A percentile compares a stretch with the other conserved stretches of the same genome.
Conservation (phyloP, 2,329 filamentous ascomycete genomes). For the Talaromyces sp. region DNA sequence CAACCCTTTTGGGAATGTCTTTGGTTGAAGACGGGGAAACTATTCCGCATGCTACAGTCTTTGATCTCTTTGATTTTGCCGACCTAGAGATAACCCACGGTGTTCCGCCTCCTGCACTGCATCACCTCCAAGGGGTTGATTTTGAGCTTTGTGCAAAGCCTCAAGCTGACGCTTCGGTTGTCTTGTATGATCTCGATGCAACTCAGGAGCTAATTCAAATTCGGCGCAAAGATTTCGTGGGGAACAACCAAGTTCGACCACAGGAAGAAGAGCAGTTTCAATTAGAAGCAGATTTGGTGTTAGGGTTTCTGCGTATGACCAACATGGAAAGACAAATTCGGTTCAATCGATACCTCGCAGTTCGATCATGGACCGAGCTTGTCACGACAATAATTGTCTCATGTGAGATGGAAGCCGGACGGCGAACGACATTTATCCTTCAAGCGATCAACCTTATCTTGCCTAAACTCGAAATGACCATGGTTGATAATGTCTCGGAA, state of each 20-base stretch:
- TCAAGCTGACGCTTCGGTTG: slow-evolving; percentile 45
- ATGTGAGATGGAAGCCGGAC: slow-evolving; percentile 69
- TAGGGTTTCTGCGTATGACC: slow-evolving; percentile 32
- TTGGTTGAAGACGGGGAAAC: slow-evolving; percentile 61
- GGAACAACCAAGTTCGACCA: slow-evolving; percentile 39
- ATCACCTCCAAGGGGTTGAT: slow-evolving; percentile 61
- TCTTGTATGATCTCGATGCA: slow-evolving; percentile 63
- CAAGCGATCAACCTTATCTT: slow-evolving; percentile 82
- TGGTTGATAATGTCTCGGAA: slow-evolving; percentile 61
- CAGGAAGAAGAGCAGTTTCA: slow-evolving; percentile 37
- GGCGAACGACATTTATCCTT: slow-evolving; percentile 71
- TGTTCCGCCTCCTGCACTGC: slow-evolving; percentile 47
- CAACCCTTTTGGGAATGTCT: slow-evolving; percentile 66
- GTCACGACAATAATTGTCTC: slow-evolving; percentile 76
- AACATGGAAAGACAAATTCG: slow-evolving; percentile 35
- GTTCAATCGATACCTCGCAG: slow-evolving; percentile 55
- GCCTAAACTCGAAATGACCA: slow-evolving; percentile 75
- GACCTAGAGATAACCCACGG: slow-evolving; percentile 52
- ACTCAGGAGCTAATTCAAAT: slow-evolving; percentile 66
- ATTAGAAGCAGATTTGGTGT: slow-evolving; percentile 32
- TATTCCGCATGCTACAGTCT: slow-evolving; percentile 67
- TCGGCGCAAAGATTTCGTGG: slow-evolving; percentile 33
- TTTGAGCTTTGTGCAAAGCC: slow-evolving; percentile 59
- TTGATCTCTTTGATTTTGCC: slow-evolving; percentile 91
- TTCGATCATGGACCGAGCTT: slow-evolving; percentile 79